Percentiles rank a stretch among this genome's conserved stretches.
Conservation (phyloP, 1,284 basidiomycete genomes). For the Boletus mariae region DNA sequence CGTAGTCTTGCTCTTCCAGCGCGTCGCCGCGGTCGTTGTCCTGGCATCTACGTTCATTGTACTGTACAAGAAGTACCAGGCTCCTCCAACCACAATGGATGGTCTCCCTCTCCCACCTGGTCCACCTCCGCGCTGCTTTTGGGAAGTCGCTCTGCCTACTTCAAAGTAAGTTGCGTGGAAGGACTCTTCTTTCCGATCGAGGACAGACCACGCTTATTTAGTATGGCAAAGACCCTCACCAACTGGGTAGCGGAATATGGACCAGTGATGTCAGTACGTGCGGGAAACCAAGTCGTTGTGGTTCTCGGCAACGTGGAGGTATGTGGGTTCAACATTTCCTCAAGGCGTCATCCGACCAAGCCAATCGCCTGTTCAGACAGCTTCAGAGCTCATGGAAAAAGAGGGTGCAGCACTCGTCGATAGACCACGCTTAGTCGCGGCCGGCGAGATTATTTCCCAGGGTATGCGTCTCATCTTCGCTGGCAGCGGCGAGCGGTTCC, state of each 20-base stretch:
- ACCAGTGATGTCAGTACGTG: background rate
- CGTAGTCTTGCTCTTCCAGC: background rate
- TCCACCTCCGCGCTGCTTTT: slow-evolving; percentile 15
- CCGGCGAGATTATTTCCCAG: slow-evolving; percentile 25
- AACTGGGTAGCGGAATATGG: background rate
- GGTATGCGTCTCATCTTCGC: slow-evolving; percentile 25
- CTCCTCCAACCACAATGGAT: background rate
- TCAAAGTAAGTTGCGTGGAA: slow-evolving; percentile 8
- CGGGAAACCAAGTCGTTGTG: background rate
- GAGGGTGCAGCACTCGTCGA: slow-evolving; percentile 29
- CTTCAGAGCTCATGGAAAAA: slow-evolving; percentile 33
- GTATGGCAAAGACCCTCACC: slow-evolving; percentile 3
- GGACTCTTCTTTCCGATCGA: background rate
- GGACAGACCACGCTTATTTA: background rate
- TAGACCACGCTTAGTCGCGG: slow-evolving; percentile 29
- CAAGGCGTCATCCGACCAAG: background rate
- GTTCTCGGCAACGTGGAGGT: slow-evolving; percentile 2
- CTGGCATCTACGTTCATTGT: background rate
- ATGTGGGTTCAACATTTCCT: background rate
- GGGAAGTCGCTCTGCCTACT: slow-evolving; percentile 15
- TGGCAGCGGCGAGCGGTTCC: slow-evolving; percentile 6
- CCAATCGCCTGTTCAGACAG: slow-evolving; percentile 9
- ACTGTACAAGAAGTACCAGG: background rate
- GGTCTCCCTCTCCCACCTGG: slow-evolving; percentile 20
- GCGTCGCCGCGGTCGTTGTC: background rate